Conservation (phyloP, 176 grass and related monocot genomes). For the Urochloa ruziziensis region DNA sequence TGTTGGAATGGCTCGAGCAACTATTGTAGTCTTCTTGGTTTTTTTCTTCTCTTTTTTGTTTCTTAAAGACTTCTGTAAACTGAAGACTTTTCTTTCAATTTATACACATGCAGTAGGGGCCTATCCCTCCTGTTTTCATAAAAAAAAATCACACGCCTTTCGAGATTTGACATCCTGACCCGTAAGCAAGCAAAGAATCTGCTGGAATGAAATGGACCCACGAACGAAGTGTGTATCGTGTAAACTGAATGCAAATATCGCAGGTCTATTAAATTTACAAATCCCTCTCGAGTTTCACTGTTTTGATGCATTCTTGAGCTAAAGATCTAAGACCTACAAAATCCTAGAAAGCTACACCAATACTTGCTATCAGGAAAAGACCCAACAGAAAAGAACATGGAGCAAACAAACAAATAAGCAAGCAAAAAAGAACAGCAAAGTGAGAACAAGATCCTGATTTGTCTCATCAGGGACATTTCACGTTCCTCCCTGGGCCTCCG, state of each 20-base stretch:
- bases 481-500: slow-evolving; percentile 77
- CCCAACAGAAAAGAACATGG: not conserved
- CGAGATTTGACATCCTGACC: no score
- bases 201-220: not conserved
- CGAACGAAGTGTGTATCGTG: not conserved
- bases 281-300: not conserved
- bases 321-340: slow-evolving; percentile 16
- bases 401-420: not conserved
- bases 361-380: not conserved
- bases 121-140: no score
- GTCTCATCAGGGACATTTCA: slow-evolving; percentile 49
- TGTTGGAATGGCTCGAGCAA: no score
- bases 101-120: no score
- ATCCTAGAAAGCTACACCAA: slow-evolving; percentile 24
- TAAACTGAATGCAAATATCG: not conserved
- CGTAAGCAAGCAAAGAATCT: no score
- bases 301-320: slow-evolving; percentile 6
- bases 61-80: no score
- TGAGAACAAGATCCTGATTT: not conserved
- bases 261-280: slow-evolving; percentile 26
- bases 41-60: no score
- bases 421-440: not conserved
- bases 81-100: no score
- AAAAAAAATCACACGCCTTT: no score
- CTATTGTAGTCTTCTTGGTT: no score